These are phyloP conservation scores for Obelidium mucronatum DNA, from an alignment of 192 early-diverging fungal species.

Conservation along the genomic window DNA sequence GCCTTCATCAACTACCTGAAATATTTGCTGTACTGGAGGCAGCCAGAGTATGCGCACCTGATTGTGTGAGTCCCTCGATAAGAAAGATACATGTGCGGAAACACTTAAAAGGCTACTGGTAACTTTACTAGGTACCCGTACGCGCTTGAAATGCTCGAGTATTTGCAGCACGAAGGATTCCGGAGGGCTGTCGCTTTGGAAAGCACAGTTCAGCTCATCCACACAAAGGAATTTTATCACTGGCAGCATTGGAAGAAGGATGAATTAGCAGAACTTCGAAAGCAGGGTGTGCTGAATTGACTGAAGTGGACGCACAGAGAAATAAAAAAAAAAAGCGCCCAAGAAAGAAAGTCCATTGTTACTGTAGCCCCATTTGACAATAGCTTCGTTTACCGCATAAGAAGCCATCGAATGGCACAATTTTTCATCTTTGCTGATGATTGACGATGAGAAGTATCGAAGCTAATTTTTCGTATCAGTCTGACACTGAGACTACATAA, in stretches of 20 bases:
- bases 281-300: constrained; percentile 7
- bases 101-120: not conserved
- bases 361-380: no score
- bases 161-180: constrained; percentile 85
- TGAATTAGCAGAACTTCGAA: constrained; percentile 7
- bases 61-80: constrained; percentile 73
- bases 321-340: no score
- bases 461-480: no score
- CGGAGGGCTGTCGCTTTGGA: constrained; percentile 75
- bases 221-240: constrained; percentile 81
- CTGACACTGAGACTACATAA: no score
- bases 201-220: constrained; percentile 76
- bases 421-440: no score
- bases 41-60: constrained; percentile 89
- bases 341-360: no score
- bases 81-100: not conserved
- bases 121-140: constrained; percentile 77
- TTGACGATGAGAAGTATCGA: no score
- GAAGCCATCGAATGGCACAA: no score
- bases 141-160: constrained; percentile 81
- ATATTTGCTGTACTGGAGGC: constrained; percentile 90
- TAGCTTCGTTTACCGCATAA: no score
- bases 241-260: constrained; percentile 69
- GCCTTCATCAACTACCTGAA: constrained; percentile 89
- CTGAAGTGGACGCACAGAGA: no score